phyloP scores from a whole-genome alignment of 2,329 filamentous ascomycete species.

The Fusarium agapanthi region DNA sequence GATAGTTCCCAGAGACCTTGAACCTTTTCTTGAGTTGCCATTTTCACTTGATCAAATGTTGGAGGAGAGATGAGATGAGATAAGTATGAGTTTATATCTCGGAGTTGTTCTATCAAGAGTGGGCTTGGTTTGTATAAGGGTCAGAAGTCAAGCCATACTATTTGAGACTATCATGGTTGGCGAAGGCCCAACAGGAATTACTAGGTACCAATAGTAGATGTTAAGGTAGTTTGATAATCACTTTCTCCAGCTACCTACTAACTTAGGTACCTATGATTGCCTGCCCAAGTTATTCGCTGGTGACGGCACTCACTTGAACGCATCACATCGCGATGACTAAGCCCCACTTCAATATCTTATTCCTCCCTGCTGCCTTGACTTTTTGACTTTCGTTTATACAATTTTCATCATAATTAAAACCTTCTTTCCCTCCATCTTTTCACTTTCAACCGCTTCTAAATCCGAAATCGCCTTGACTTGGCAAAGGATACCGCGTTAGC shows the following conservation, averaged over 20 bases:
- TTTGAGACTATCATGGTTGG: not conserved
- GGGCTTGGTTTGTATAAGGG: not conserved
- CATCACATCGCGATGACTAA: constrained; percentile 20
- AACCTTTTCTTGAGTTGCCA: constrained; percentile 17
- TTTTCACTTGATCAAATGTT: constrained; percentile 1
- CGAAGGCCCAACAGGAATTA: not conserved
- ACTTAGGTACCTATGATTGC: not conserved
- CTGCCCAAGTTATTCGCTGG: not conserved
- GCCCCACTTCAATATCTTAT: constrained; percentile 6
- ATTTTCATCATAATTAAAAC: not conserved
- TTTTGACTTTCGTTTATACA: not conserved
- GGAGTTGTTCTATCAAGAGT: constrained; percentile 1
- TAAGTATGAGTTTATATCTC: not conserved
- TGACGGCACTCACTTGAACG: not conserved
- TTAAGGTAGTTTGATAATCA: not conserved
- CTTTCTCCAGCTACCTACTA: not conserved
- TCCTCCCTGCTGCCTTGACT: not conserved
- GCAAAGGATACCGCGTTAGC: constrained; percentile 13
- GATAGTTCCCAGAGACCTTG: constrained; percentile 51
- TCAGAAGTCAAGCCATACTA: not conserved
- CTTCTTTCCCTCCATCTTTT: not conserved
- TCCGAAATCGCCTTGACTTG: not conserved
- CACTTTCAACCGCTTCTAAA: not conserved
- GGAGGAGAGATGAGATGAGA: not conserved
- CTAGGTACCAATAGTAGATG: not conserved